Evolutionary conservation across 352 stramenopile species (phyloP).

Genomic region (Peronospora farinosa): DNA sequence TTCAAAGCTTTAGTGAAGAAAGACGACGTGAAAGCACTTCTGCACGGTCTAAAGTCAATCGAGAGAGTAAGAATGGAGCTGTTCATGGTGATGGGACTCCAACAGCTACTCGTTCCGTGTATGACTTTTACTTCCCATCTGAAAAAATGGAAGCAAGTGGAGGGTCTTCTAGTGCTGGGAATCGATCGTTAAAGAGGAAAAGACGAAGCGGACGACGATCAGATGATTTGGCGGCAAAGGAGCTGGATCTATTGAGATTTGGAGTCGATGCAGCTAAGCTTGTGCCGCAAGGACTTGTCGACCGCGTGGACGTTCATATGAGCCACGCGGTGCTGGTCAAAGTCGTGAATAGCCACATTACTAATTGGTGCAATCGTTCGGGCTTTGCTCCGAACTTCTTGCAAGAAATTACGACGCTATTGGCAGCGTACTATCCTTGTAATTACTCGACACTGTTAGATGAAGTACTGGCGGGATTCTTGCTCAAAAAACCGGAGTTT

Average conservation of each 20-base stretch:
- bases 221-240: constrained; percentile 11
- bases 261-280: constrained; percentile 71
- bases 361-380: constrained; percentile 60
- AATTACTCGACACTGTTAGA: constrained; percentile 76
- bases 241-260: constrained; percentile 58
- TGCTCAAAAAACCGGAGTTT: constrained; percentile 76
- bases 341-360: constrained; percentile 59
- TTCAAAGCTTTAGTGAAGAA: constrained; percentile 56
- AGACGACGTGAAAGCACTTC: constrained; percentile 3
- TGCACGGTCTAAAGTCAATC: not conserved
- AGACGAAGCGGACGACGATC: constrained; percentile 21
- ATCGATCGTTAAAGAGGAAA: constrained; percentile 45
- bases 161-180: constrained; percentile 3
- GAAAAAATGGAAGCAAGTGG: constrained; percentile 8
- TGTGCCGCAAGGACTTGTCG: constrained; percentile 75
- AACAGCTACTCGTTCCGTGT: constrained; percentile 31
- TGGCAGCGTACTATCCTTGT: constrained; percentile 80
- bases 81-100: constrained; percentile 25
- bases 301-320: constrained; percentile 69
- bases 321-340: constrained; percentile 38
- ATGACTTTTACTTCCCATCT: constrained; percentile 55
- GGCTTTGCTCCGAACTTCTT: constrained; percentile 67
- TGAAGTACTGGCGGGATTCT: constrained; percentile 64
- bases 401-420: constrained; percentile 56
- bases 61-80: constrained; percentile 18